Evolutionary conservation across 352 stramenopile genomes (phyloP).

Genomic region (Peronospora destructor): DNA sequence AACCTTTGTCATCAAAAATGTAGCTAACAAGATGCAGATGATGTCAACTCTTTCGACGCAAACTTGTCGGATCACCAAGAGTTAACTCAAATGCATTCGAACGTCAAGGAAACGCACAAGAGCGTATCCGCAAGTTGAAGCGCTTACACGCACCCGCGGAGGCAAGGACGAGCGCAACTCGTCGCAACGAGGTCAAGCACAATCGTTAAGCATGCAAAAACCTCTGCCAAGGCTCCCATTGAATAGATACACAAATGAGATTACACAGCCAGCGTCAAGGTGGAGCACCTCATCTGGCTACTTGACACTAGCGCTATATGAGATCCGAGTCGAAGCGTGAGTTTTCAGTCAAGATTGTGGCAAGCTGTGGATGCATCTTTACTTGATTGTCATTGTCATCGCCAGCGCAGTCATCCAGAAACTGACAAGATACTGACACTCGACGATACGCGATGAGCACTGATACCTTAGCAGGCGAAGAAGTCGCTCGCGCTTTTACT

Average conservation of each 20-base stretch:
- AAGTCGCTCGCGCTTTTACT: too few relatives aligned
- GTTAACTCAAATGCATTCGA: constrained; percentile 5
- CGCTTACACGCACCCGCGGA: constrained; percentile 4
- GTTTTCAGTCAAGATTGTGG: constrained; percentile 15
- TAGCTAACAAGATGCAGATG: background rate
- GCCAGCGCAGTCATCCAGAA: background rate
- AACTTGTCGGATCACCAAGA: background rate
- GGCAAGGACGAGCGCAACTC: constrained; percentile 9
- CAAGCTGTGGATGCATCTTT: constrained; percentile 6
- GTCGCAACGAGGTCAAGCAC: background rate
- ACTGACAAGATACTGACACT: background rate
- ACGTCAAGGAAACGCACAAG: constrained; percentile 13
- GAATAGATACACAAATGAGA: constrained; percentile 16
- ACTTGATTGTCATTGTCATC: background rate
- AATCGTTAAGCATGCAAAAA: background rate
- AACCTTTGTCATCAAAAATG: too few relatives aligned
- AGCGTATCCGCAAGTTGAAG: constrained; percentile 20
- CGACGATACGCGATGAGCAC: background rate
- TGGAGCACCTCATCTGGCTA: constrained; percentile 14
- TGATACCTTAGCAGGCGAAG: too few relatives aligned
- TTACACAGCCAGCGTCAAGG: constrained; percentile 1
- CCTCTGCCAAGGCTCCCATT: constrained; percentile 15
- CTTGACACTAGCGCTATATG: constrained; percentile 12
- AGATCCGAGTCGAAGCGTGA: constrained; percentile 14
- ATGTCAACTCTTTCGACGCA: background rate